Base-by-base conservation (phyloP, 805 yeast species). In the Schwanniomyces pseudopolymorphus region DNA sequence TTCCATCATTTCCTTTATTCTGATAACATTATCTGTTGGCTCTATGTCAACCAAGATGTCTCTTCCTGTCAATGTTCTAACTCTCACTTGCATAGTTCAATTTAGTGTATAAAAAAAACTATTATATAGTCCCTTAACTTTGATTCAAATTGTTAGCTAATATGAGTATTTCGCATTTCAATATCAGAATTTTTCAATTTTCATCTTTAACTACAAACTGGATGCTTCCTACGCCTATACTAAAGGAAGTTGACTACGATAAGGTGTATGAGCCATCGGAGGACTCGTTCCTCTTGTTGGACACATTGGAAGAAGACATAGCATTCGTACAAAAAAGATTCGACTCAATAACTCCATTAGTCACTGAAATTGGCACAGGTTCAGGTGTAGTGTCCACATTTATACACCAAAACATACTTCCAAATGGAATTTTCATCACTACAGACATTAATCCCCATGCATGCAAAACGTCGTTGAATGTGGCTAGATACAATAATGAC, bases 231-330 rank as follows among this genome's bases (percentile, higher is more conserved):
- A 91, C 97, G 0, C 97, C 98, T 1, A 63, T 65, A 6, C 70
- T 86, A 1, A 53, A 59, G 1, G 64, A 72, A 16, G 76, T 84
- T 16, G 85, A 86, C 57, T 79, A 75, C 50, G 83, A 78, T n/a
- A 77, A 76, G 54, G 96, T 92, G 3, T 94, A 94, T 62, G 99
- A 94, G 59, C 98, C 99, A 0, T 80, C 96, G 0, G 99, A 94
- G 57, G 99, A 94, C 69, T 81, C 96, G 6, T 94, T 85, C 59
- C 78, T 92, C 8, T 70, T 94, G 8, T 66, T 94, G 38, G 99
- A 94, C 61, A 74, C 85, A 13, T 72, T 94, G 40, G 98, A 94
- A 57, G 62, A 70, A 35, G 85, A 87, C 43, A 63, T 60, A 39
- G 55, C 50, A 1, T 72, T 54, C 31, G 58, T 84, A 19, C 47